Evolutionary conservation across 257 asterid species (phyloP).

Genomic region (Hygrophila difformis): DNA sequence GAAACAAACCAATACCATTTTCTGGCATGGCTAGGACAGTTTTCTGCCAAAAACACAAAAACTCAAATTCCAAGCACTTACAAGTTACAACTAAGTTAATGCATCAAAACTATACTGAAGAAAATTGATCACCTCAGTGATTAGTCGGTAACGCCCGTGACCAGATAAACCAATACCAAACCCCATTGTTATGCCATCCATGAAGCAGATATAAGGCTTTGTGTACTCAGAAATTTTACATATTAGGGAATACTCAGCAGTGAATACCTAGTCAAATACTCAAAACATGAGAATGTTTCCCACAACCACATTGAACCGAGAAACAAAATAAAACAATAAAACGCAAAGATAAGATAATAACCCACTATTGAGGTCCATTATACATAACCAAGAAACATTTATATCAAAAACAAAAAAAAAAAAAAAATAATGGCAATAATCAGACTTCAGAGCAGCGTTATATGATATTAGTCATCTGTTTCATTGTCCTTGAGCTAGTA

Average conservation of each 20-base stretch:
- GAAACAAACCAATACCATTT: conserved; percentile 91
- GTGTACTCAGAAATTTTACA: conserved; percentile 82
- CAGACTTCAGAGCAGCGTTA: too few species aligned
- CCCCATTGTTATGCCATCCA: conserved; percentile 99
- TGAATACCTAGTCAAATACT: conserved; percentile 50
- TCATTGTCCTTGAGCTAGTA: too few species aligned
- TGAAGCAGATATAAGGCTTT: conserved; percentile 88
- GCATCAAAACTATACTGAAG: conserved; percentile 13
- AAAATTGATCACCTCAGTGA: conserved; percentile 65
- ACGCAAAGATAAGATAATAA: conserved; percentile 12
- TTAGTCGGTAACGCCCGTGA: conserved; percentile 81
- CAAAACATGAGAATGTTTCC: conserved; percentile 9
- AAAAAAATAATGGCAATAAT: too few species aligned
- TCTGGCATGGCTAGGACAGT: conserved; percentile 98
- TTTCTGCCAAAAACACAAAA: conserved; percentile 43
- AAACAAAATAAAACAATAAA: conserved; percentile 9
- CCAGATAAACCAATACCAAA: conserved; percentile 95
- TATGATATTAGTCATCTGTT: too few species aligned
- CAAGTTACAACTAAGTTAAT: neutral
- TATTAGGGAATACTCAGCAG: conserved; percentile 87
- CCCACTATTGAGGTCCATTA: too few species aligned
- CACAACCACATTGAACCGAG: conserved; percentile 9
- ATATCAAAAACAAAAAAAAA: neutral
- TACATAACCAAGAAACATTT: conserved; percentile 7
- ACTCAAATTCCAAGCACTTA: conserved; percentile 4